Conservation (phyloP, 2,329 filamentous ascomycete genomes). For the Endoconidiophora polonica region DNA sequence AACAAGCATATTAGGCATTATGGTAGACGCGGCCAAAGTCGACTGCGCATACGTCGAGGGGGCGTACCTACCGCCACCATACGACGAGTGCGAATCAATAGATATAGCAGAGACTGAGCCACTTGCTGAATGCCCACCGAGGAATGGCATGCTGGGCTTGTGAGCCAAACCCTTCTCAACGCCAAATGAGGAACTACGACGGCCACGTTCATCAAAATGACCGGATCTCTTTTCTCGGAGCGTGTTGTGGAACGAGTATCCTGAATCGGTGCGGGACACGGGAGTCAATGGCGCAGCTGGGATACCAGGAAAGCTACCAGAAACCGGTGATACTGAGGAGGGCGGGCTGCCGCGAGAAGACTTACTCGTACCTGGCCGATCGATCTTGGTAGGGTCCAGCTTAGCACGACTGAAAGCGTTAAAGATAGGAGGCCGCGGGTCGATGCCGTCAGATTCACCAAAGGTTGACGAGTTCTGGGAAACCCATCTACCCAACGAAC, state of each 20-base stretch:
- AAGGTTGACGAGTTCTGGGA: conserved; percentile 81
- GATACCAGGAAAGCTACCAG: conserved; percentile 58
- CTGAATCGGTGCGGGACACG: conserved; percentile 80
- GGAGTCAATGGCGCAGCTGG: conserved; percentile 45
- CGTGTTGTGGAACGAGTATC: conserved; percentile 70
- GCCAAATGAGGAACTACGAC: conserved; percentile 85
- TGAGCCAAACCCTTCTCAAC: conserved; percentile 55
- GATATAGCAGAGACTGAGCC: conserved; percentile 43
- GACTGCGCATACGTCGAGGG: conserved; percentile 74
- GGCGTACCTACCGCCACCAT: conserved; percentile 52
- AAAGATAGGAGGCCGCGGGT: conserved; percentile 53
- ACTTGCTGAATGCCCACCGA: conserved; percentile 45
- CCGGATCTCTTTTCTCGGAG: conserved; percentile 87
- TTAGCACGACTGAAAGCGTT: conserved; percentile 78
- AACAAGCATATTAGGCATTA: conserved; percentile 72
- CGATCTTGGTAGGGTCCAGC: conserved; percentile 46
- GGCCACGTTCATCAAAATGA: conserved; percentile 68
- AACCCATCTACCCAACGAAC: conserved; percentile 70
- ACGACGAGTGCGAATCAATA: conserved; percentile 52
- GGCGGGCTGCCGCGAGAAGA: conserved; percentile 45
- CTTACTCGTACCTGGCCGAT: conserved; percentile 62
- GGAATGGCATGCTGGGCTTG: conserved; percentile 57
- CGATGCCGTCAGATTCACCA: conserved; percentile 40
- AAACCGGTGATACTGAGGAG: conserved; percentile 57
- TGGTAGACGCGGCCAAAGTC: conserved; percentile 69